Percentiles rank a stretch among this genome's conserved stretches.
phyloP scores from a whole-genome alignment of 306 rosid genomes.

The Oemleria cerasiformis region DNA sequence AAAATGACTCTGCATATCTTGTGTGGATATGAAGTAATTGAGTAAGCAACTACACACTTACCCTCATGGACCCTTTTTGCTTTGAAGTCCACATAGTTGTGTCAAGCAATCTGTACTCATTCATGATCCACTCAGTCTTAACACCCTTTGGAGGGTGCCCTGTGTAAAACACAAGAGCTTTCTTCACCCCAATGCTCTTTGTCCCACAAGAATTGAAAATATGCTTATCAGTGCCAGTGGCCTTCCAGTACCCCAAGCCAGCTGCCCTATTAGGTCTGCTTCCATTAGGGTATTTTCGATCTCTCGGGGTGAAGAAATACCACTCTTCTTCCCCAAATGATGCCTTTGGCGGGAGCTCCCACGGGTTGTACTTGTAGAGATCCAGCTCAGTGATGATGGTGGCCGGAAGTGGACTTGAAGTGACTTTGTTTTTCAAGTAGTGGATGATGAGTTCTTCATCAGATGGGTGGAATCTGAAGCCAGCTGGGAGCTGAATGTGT shows the following conservation, averaged over 20 bases:
- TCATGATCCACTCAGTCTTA: conserved; percentile 79
- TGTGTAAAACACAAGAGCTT: conserved; percentile 65
- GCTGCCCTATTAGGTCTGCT: conserved; percentile 77
- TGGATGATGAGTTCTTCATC: conserved; percentile 72
- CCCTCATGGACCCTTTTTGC: conserved; percentile 61
- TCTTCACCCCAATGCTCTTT: conserved; percentile 67
- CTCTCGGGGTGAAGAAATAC: conserved; percentile 75
- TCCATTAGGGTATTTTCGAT: conserved; percentile 79
- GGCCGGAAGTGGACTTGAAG: conserved; percentile 62
- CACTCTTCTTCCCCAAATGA: conserved; percentile 71
- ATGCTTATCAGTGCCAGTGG: conserved; percentile 73
- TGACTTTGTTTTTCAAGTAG: conserved; percentile 58
- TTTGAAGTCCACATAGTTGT: conserved; percentile 34
- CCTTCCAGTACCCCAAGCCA: conserved; percentile 76
- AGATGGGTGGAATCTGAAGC: conserved; percentile 82
- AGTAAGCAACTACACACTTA: conserved; percentile 6
- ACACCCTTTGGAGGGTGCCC: conserved; percentile 76
- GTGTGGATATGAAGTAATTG: background rate
- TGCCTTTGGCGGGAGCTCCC: conserved; percentile 70
- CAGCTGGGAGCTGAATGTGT: conserved; percentile 62
- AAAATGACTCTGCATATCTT: background rate
- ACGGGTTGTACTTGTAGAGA: conserved; percentile 66
- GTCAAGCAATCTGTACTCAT: conserved; percentile 68
- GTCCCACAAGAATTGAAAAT: conserved; percentile 55
- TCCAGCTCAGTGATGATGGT: conserved; percentile 65